A percentile compares a stretch with the other conserved stretches of the same genome.
Evolutionary conservation across 164 flowering plant species (phyloP).

Genomic region (Tetracentron sinense): DNA sequence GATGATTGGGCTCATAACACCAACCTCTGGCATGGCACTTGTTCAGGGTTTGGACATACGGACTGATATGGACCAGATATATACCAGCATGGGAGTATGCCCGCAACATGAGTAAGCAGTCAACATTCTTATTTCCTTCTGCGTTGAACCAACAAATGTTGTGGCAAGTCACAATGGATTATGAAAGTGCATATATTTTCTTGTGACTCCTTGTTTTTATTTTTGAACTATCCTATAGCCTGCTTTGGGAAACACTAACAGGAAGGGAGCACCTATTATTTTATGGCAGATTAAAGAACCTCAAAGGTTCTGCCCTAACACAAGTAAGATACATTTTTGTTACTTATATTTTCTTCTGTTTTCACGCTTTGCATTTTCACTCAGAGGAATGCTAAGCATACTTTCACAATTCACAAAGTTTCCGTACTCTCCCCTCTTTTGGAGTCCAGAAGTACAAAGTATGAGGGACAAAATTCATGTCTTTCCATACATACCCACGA

Average conservation of each 20-base stretch:
- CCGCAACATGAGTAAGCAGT: slow-evolving; percentile 79
- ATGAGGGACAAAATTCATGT: no score
- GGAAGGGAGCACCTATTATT: not conserved
- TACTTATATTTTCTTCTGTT: no score
- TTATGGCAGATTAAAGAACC: not conserved
- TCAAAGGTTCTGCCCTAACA: not conserved
- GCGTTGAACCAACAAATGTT: not conserved
- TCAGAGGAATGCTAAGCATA: no score
- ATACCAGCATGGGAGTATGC: slow-evolving; percentile 83
- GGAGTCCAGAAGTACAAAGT: no score
- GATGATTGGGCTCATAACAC: slow-evolving; percentile 78
- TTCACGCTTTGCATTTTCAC: no score
- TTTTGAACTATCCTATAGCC: slow-evolving; percentile 28
- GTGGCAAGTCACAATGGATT: not conserved
- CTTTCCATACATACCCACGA: no score
- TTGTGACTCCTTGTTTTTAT: not conserved
- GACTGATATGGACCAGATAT: slow-evolving; percentile 60
- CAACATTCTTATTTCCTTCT: not conserved
- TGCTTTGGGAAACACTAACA: slow-evolving; percentile 48
- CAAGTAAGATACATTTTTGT: no score
- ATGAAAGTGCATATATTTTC: not conserved
- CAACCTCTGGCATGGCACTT: slow-evolving; percentile 63
- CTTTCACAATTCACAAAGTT: no score
- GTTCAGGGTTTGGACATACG: slow-evolving; percentile 60
- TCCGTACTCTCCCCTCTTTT: no score